A percentile compares a stretch with the other conserved stretches of the same genome.
Evolutionary conservation across 352 stramenopile species (phyloP).

Genomic region (Peronosclerospora sorghi): DNA sequence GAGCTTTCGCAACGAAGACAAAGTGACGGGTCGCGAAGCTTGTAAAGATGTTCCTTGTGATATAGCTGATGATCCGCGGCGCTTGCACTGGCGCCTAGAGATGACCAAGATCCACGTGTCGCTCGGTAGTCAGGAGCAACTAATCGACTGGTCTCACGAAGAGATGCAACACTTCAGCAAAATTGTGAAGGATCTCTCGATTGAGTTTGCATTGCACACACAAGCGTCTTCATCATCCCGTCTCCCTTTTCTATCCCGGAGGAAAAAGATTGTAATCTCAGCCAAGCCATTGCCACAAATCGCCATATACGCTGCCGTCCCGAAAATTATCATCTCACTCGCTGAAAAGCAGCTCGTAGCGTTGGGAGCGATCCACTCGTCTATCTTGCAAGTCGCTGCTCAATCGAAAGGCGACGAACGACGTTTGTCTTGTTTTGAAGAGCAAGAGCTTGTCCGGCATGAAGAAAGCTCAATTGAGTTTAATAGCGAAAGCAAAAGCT

Average conservation of each 20-base stretch:
- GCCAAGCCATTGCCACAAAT: conserved; percentile 17
- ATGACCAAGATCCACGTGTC: conserved; percentile 52
- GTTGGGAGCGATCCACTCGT: conserved; percentile 46
- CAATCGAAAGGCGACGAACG: conserved; percentile 5
- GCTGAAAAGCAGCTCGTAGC: conserved; percentile 41
- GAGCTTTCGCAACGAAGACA: conserved; percentile 43
- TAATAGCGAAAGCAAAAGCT: conserved; percentile 6
- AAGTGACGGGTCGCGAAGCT: conserved; percentile 10
- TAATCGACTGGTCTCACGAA: conserved; percentile 29
- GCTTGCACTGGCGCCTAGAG: conserved; percentile 47
- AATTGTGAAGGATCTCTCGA: conserved; percentile 50
- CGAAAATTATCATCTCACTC: conserved; percentile 31
- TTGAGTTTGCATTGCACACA: conserved; percentile 46
- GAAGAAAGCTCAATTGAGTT: conserved; percentile 11
- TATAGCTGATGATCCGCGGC: conserved; percentile 8
- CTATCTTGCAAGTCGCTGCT: conserved; percentile 21
- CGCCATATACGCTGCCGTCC: conserved; percentile 27
- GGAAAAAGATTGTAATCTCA: background rate
- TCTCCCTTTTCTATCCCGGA: conserved; percentile 12
- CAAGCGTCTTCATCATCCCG: conserved; percentile 14
- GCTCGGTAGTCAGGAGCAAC: conserved; percentile 28
- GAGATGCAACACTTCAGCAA: conserved; percentile 27
- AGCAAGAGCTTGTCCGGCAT: conserved; percentile 9
- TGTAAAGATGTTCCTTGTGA: background rate
- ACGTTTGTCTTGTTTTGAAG: conserved; percentile 13